Evolutionary conservation across 352 stramenopile genomes (phyloP).

Genomic region (Pythium aristosporum): DNA sequence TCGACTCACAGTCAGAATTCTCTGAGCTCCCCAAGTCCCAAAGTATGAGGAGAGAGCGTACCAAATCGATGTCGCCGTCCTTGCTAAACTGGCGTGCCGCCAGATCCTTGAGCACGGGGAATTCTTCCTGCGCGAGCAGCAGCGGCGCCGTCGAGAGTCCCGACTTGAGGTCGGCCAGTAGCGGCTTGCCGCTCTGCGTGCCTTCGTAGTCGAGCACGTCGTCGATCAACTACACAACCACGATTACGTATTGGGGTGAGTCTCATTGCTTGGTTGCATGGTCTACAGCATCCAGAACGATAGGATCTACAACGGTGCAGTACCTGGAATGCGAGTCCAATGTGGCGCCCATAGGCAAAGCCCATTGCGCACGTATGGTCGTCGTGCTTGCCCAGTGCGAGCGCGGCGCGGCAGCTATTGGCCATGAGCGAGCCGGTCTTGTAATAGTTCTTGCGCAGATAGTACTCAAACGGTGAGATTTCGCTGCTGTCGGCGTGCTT

Average conservation of each 20-base stretch:
- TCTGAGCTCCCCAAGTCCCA: conserved; percentile 18
- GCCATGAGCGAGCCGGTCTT: conserved; percentile 99
- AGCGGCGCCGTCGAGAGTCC: conserved; percentile 97
- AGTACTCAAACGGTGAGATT: conserved; percentile 93
- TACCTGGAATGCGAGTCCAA: conserved; percentile 98
- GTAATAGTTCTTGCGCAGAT: conserved; percentile 99
- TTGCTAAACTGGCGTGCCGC: conserved; percentile 91
- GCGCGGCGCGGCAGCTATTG: conserved; percentile 94
- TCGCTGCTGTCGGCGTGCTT: conserved; percentile 78
- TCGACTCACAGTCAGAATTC: conserved; percentile 4
- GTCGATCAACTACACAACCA: conserved; percentile 88
- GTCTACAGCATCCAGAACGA: neutral
- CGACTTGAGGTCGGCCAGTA: conserved; percentile 94
- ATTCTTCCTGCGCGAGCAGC: conserved; percentile 94
- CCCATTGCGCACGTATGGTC: conserved; percentile 77
- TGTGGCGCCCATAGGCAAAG: conserved; percentile 97
- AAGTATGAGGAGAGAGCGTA: conserved; percentile 31
- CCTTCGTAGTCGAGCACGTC: conserved; percentile 99
- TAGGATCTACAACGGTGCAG: neutral
- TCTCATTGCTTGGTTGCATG: neutral
- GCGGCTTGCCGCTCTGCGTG: conserved; percentile 92
- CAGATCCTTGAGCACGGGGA: conserved; percentile 89
- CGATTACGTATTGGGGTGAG: neutral
- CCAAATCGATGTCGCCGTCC: conserved; percentile 91
- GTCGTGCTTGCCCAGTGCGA: conserved; percentile 92